Evolutionary conservation across 306 rosid species (phyloP), one percentile per base, ranked within the genome.

Genomic region (Pyrus pyrifolia): DNA sequence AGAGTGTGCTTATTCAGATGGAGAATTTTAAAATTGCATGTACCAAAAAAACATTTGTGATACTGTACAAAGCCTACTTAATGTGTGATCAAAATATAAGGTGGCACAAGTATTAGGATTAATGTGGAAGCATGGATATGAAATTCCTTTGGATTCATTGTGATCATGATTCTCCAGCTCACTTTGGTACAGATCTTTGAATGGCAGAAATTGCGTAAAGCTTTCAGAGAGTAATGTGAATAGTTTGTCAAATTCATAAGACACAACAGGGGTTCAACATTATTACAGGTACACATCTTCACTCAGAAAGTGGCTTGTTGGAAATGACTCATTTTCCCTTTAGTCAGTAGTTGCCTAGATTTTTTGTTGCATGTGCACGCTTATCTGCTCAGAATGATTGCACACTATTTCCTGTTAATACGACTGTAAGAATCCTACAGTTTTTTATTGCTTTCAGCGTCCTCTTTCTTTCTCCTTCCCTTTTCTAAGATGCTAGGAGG

Each of bases 101-200:
- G 91, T 85, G 72, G 79, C 78, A 64, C 86, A 89, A 81, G 80
- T 88, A 57, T 27, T 85, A 68, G 90, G 95, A 27, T 74, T 77
- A 57, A 94, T 94, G 97, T 90, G 81, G 78, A 94, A 90, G 89
- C 87, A 53, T 76, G 98, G 96, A 71, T 78, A 88, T 83, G 87
- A 79, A 71, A 22, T 91, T 82, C 96, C 95, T 17, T 58, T 29
- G 69, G 66, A 72, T 11, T 77, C 84, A 74, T 80, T 86, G 31
- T 90, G 76, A 5, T 81, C 80, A 53, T 89, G 80, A 81, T 74
- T 65, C 76, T 23, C 72, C 71, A 79, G 46, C 67, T 33, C 67
- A 17, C 76, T 49, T 44, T 44, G 42, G 72, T 71, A 69, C 75
- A 73, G 67, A 77, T 61, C 78, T 51, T 79, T 46, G 70, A 79